Evolutionary conservation across 345 rosid genomes (phyloP).

Genomic region (Hypericum androsaemum): DNA sequence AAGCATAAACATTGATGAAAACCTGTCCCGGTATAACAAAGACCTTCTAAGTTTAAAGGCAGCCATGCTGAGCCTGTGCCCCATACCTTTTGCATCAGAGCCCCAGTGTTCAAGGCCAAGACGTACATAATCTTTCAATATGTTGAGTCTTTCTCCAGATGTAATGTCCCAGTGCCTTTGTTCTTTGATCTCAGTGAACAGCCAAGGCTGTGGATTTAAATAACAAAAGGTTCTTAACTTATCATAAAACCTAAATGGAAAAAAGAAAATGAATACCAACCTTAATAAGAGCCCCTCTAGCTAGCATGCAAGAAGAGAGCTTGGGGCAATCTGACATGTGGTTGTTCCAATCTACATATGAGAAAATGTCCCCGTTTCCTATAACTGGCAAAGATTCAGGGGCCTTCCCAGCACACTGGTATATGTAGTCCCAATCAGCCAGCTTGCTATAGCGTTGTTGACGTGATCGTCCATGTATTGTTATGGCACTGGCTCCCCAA

Average conservation of each 20-base stretch:
- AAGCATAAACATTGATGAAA: too few species aligned
- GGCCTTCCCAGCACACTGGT: constrained; percentile 58
- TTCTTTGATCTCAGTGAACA: constrained; percentile 94
- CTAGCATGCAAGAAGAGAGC: constrained; percentile 81
- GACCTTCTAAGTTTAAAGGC: too few species aligned
- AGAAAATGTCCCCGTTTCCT: constrained; percentile 81
- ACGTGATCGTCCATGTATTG: constrained; percentile 88
- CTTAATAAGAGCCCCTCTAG: constrained; percentile 88
- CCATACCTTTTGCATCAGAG: constrained; percentile 72
- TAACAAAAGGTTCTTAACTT: background rate
- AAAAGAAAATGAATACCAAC: constrained; percentile 16
- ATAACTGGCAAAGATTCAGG: constrained; percentile 54
- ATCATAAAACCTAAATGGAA: too few species aligned
- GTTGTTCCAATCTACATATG: constrained; percentile 78
- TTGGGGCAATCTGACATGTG: constrained; percentile 65
- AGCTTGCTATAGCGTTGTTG: constrained; percentile 86
- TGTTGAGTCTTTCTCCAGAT: constrained; percentile 68
- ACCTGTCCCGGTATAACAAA: too few species aligned
- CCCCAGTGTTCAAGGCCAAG: constrained; percentile 96
- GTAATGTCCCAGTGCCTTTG: constrained; percentile 94
- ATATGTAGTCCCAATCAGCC: constrained; percentile 89
- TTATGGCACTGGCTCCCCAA: constrained; percentile 89
- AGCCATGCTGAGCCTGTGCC: background rate
- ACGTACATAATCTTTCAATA: constrained; percentile 68
- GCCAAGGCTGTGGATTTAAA: constrained; percentile 69